Base-by-base conservation (phyloP, 257 asterid species). In the Fraxinus excelsior region DNA sequence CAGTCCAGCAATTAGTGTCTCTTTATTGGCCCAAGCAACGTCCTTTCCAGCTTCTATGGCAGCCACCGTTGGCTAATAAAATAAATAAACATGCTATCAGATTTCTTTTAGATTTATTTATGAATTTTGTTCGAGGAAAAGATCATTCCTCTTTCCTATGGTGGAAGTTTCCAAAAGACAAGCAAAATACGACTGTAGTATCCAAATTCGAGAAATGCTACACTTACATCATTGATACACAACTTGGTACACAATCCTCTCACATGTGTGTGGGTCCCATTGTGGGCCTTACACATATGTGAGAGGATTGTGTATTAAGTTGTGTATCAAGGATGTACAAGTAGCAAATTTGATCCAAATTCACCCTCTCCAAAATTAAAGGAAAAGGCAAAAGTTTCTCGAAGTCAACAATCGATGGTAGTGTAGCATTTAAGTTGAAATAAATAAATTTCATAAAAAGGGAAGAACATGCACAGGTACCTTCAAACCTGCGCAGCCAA, bases 1-100 rank as follows among this genome's bases (percentile, higher is more conserved):
- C 98, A 29, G 99, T 66, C 98, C 99, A 56, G 99, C 98, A 80
- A 96, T 96, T 65, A 96, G 84, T 0, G 99, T 93, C 89, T 96
- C 99, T 75, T 96, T 96, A 78, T 96, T 96, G 62, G 99, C 99
- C 92, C 93, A 89, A 35, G 98, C 98, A 19, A 96, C 93, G 88
- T 93, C 97, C 82, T 93, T 96, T 71, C 99, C 99, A 49, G 99
- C 99, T 86, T 91, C 96, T 76, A 96, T 96, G 51, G 98, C 99
- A 42, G 99, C 98, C 71, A 96, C 98, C 3, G 99, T 96, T 2
- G 99, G 99, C 99, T 96, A 67, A 53, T 19, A 72, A 80, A 23
- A 74, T 10, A 26, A 70, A 31, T 64, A 64, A 9, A 76, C 1
- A 71, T 49, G 28, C 29, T 11, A 56, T 62, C 44, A 74, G 60